Percentiles rank a stretch among this genome's conserved stretches.
These are phyloP conservation scores for Debaryomyces robertsiae DNA, from an alignment of 1,139 yeast genomes.

Conservation along the genomic window DNA sequence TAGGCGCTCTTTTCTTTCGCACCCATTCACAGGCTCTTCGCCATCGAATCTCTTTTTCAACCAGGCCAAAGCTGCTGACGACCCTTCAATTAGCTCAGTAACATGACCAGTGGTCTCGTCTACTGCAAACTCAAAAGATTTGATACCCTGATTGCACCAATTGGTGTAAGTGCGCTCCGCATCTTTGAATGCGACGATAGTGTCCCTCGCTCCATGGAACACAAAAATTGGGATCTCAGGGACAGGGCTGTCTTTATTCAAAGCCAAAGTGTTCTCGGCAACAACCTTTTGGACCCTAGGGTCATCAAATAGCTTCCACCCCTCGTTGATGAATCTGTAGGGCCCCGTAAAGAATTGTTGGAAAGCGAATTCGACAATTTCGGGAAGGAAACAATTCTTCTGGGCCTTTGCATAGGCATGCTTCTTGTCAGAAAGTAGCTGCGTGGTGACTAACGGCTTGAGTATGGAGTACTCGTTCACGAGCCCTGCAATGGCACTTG, in stretches of 20 bases:
- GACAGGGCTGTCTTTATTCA: constrained; percentile 16
- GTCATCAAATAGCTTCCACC: constrained; percentile 15
- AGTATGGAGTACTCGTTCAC: constrained; percentile 30
- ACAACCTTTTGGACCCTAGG: constrained; percentile 17
- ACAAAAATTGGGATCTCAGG: constrained; percentile 31
- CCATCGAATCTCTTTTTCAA: constrained; percentile 13
- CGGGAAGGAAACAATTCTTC: constrained; percentile 18
- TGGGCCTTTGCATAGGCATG: constrained; percentile 15
- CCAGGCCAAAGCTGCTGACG: constrained; percentile 14
- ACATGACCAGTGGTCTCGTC: constrained; percentile 14
- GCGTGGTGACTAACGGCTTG: constrained; percentile 3
- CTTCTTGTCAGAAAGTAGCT: constrained; percentile 14
- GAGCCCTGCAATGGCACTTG: constrained; percentile 30
- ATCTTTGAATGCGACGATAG: constrained; percentile 24
- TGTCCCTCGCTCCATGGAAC: constrained; percentile 28
- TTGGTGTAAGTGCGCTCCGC: constrained; percentile 22
- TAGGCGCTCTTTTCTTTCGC: constrained; percentile 20
- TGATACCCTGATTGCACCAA: constrained; percentile 22
- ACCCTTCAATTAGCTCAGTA: constrained; percentile 12
- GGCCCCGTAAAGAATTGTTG: constrained; percentile 20
- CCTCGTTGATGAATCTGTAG: constrained; percentile 17
- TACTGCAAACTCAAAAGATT: constrained; percentile 15
- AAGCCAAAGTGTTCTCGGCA: constrained; percentile 24
- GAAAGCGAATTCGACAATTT: constrained; percentile 17
- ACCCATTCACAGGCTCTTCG: constrained; percentile 10